Evolutionary conservation across 257 asterid genomes (phyloP), one percentile per base, ranked within the genome.

Genomic region (Parsonsia alboflavescens): DNA sequence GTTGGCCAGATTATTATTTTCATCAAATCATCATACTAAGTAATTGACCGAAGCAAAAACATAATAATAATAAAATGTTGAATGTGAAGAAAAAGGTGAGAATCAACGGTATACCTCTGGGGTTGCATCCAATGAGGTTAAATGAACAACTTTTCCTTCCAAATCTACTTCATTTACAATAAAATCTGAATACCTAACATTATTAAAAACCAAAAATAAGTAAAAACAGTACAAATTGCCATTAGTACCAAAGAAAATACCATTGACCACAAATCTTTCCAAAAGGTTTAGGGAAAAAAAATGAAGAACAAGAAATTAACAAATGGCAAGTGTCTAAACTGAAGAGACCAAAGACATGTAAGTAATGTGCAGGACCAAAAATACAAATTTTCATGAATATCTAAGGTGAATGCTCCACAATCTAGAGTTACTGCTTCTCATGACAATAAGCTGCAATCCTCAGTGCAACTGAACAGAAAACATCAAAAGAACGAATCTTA

Each of bases 91-190:
- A 58, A 56, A 63, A 69, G 21, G 30, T 48, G 42, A 30, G 57
- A 68, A 71, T 22, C 44, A 81, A 59, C 48, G 48, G 78, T 77
- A 42, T 67, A 92, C 96, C 96, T 94, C 97, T 44, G 72, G 58
- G 61, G 96, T 93, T 80, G 87, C 86, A 62, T 87, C 96, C 84
- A 92, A 75, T 22, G 88, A 84, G 59, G 93, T 94, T 80, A 94
- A 83, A 74, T 85, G 97, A 74, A 89, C 97, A 78, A 90, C 88
- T 71, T 83, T 86, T 57, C 96, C 99, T 78, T 86, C 97, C 85
- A 90, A 79, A 81, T 78, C 97, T 68, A 94, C 98, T 87, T 94
- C 99, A 73, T 94, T 94, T 58, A 94, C 99, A 70, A 94, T 92
- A 74, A 94, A 94, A 88, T 94, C 98, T 0, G 97, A 92, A 80